Percentiles rank a stretch among this genome's conserved stretches.
Conservation (phyloP, 306 rosid species). For the Hylodesmum podocarpum region DNA sequence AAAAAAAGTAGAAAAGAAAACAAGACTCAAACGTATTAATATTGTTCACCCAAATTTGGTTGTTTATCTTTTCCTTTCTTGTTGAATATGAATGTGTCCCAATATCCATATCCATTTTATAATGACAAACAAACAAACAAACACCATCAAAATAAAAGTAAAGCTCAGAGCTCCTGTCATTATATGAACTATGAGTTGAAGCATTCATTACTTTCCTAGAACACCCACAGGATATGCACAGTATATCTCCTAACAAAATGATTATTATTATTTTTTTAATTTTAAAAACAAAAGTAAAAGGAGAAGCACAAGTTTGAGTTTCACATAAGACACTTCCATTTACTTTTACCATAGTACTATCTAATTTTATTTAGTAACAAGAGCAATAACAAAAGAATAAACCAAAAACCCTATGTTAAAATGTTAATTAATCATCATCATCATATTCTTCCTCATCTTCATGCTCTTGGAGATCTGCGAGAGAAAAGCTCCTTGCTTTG, state of each 20-base stretch:
- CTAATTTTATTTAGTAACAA: constrained; percentile 31
- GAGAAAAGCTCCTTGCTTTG: constrained; percentile 70
- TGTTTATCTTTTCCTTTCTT: neutral
- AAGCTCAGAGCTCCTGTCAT: neutral
- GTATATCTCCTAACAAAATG: constrained; percentile 27
- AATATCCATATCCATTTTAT: constrained; percentile 29
- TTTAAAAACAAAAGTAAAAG: neutral
- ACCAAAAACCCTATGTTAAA: neutral
- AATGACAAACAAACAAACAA: neutral
- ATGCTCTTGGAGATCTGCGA: constrained; percentile 78
- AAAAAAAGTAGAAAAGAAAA: neutral
- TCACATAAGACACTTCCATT: too few species aligned
- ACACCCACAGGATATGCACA: constrained; percentile 24
- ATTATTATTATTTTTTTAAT: neutral
- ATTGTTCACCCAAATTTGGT: constrained; percentile 22
- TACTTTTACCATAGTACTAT: neutral
- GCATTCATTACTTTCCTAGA: constrained; percentile 7
- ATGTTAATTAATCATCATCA: constrained; percentile 30
- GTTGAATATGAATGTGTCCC: constrained; percentile 2
- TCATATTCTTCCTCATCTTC: constrained; percentile 44
- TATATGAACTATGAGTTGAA: neutral
- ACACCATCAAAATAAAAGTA: neutral
- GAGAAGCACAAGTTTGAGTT: neutral
- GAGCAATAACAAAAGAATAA: neutral
- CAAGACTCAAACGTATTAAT: neutral